A percentile compares a stretch with the other conserved stretches of the same genome.
Conservation (phyloP, 2,329 filamentous ascomycete species). For the Sporothrix humicola region DNA sequence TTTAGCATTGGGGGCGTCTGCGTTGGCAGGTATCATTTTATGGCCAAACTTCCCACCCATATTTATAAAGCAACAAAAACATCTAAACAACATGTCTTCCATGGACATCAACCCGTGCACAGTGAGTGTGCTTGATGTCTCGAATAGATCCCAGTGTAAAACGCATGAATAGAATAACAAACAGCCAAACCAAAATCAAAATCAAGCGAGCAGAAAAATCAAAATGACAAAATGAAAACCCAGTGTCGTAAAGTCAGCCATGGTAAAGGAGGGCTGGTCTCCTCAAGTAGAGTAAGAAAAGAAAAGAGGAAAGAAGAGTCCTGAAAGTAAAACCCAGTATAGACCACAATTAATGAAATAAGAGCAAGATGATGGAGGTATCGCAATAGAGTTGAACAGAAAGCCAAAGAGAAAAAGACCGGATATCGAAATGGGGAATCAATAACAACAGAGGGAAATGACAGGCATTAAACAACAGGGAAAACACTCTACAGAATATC, state of each 20-base stretch:
- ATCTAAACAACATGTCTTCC: neutral
- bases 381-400: neutral
- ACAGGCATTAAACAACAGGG: neutral
- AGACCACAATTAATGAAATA: neutral
- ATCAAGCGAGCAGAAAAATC: neutral
- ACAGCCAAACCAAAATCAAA: neutral
- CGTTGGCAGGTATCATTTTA: slow-evolving; percentile 4
- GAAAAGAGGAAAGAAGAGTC: neutral
- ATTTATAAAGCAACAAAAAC: neutral
- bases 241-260: slow-evolving; percentile 20
- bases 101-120: neutral
- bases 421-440: slow-evolving; percentile 11
- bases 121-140: neutral
- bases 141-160: neutral
- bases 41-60: slow-evolving; percentile 20
- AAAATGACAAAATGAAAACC: slow-evolving; percentile 13
- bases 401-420: neutral
- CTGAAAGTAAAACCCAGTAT: neutral
- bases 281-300: neutral
- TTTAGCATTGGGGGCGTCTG: neutral
- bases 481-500: slow-evolving; percentile 53
- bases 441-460: neutral
- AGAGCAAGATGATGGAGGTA: neutral
- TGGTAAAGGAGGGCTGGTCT: slow-evolving; percentile 20
- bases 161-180: neutral